These are phyloP conservation scores for Verticillium nubilum DNA, from an alignment of 2,329 filamentous ascomycete genomes.

Conservation along the genomic window DNA sequence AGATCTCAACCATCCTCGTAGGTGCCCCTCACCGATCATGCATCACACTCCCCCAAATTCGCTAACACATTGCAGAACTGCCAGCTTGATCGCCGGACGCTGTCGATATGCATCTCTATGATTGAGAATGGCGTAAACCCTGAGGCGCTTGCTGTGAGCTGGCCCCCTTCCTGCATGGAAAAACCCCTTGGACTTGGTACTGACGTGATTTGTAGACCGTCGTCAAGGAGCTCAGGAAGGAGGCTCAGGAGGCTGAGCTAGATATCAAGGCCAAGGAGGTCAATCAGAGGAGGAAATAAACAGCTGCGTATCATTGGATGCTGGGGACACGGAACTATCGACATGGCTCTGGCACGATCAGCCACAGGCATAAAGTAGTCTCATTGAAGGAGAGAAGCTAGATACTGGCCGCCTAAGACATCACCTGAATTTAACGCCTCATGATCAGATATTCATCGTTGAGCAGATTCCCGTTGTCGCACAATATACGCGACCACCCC, in stretches of 20 bases:
- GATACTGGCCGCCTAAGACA: neutral
- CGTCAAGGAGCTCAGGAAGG: conserved; percentile 53
- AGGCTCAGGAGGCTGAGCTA: conserved; percentile 38
- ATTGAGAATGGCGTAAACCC: conserved; percentile 98
- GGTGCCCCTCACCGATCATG: conserved; percentile 20
- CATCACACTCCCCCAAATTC: neutral
- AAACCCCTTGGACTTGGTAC: neutral
- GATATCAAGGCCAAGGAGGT: neutral
- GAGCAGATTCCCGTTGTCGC: neutral
- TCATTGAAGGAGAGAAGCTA: neutral
- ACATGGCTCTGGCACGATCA: neutral
- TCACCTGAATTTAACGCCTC: neutral
- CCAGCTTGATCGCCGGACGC: conserved; percentile 79
- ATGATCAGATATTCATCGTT: neutral
- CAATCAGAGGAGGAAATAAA: neutral
- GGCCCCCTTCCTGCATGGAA: neutral
- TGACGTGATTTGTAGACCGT: conserved; percentile 38
- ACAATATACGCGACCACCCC: neutral
- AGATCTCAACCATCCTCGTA: conserved; percentile 87
- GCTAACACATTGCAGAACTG: conserved; percentile 63
- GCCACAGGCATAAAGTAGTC: neutral
- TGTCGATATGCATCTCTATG: conserved; percentile 92
- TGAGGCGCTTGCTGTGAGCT: conserved; percentile 81
- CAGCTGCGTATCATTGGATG: neutral
- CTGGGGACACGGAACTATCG: neutral